Percentiles rank a stretch among this genome's conserved stretches.
These are phyloP conservation scores for Cajanus cajan DNA, from an alignment of 306 rosid species.

Conservation along the genomic window DNA sequence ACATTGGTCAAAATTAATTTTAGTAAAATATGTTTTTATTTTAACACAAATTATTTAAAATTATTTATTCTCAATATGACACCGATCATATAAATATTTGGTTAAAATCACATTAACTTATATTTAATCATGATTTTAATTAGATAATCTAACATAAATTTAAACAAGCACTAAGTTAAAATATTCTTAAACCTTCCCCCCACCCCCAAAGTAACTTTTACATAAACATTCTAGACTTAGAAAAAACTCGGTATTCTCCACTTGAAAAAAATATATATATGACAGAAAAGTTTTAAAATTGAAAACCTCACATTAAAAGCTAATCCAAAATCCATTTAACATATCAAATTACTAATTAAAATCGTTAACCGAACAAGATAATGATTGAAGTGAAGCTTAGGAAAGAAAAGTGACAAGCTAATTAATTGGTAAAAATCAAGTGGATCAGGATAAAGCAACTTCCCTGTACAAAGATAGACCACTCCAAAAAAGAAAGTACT, in stretches of 20 bases:
- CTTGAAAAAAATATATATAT: not conserved
- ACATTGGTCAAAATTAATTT: too few species aligned
- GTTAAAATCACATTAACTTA: not conserved
- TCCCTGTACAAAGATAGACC: not conserved
- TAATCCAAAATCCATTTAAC: not conserved
- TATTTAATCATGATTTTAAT: not conserved
- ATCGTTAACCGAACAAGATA: too few species aligned
- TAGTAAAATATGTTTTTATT: too few species aligned
- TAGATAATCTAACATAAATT: not conserved
- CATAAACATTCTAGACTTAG: not conserved
- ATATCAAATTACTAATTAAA: not conserved
- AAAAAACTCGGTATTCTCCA: not conserved
- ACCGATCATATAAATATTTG: not conserved
- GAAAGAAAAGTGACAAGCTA: not conserved
- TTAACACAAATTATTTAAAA: too few species aligned
- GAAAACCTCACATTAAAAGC: not conserved
- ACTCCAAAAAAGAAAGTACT: not conserved
- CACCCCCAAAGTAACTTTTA: too few species aligned
- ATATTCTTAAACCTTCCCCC: too few species aligned
- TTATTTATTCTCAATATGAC: too few species aligned
- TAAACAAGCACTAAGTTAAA: not conserved
- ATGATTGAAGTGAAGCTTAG: not conserved
- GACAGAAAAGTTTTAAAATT: not conserved
- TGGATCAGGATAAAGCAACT: not conserved
- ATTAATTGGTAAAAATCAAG: not conserved